A percentile compares a stretch with the other conserved stretches of the same genome.
phyloP scores from a whole-genome alignment of 257 asterid genomes.

The Fraxinus excelsior region DNA sequence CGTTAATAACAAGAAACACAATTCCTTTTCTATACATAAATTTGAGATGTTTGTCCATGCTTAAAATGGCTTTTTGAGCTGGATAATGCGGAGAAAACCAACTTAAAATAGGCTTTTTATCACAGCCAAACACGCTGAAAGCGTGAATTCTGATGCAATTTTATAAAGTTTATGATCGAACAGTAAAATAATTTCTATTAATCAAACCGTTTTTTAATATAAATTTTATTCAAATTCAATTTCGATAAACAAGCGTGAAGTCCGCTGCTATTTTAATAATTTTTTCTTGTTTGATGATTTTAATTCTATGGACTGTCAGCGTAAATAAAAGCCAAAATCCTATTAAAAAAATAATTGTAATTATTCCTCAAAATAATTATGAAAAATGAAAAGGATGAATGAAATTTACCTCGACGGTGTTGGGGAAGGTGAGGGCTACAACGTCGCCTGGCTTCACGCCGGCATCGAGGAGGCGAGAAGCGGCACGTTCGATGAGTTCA shows the following conservation, averaged over 20 bases:
- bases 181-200: background rate
- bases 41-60: no score
- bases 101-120: no score
- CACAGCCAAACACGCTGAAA: no score
- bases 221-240: background rate
- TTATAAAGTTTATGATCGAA: background rate
- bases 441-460: slow-evolving; percentile 83
- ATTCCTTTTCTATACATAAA: no score
- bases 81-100: no score
- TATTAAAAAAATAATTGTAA: no score
- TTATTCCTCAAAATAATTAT: no score
- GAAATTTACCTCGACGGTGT: slow-evolving; percentile 69
- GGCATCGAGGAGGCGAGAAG: slow-evolving; percentile 68
- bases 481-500: slow-evolving; percentile 63
- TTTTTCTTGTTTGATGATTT: no score
- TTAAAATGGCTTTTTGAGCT: no score
- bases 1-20: no score
- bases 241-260: background rate
- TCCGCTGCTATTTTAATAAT: no score
- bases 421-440: slow-evolving; percentile 90
- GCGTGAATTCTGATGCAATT: background rate
- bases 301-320: background rate
- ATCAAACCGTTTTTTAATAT: background rate
- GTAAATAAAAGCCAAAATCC: background rate
- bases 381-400: no score